Base-by-base conservation (phyloP, 371 early-diverging fungal genomes). In the Phascolomyces articulosus region DNA sequence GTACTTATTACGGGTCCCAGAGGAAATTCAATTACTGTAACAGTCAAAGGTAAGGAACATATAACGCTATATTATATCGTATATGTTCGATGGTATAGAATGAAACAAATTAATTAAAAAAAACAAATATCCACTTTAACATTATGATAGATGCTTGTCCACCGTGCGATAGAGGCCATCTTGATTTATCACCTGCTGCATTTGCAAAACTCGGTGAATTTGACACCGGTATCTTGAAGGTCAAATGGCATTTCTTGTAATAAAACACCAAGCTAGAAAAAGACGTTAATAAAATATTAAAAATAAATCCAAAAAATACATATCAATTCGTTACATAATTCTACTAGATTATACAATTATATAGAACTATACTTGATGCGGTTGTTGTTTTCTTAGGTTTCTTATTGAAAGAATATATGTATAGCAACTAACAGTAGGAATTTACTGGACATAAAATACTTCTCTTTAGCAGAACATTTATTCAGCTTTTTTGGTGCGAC, bases 161-260 rank as follows among this genome's bases (percentile, higher is more conserved):
- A 11, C 58, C 58, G 15, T 75, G 79, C 40, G 69, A 59, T 31
- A 68, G 41, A 18, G 63, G 62, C 15, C 75, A 75, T 34, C 48
- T 78, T 34, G 75, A 78, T 64, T 64, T 78, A 28, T 71, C 79
- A 28, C 73, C 72, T 58, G 76, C 65, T 66, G 79, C 75, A 23
- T 78, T 78, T 55, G 65, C 26, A 2, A 57, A 77, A 40, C 65
- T 80, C 24, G 77, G 73, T 38, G 59, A 62, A 10, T 67, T 66
- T 40, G 63, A 65, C 27, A 68, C 55, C 13, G 77, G 80, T 53
- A 51, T 73, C 20, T 69, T 77, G 8, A 65, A 74, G 20, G 77
- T 80, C 55, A 66, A 71, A 26, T 80, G 78, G 78, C 63, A 64
- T 13, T 66, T 63, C 26, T 47, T 59, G 47, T 59, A 47, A 47